Evolutionary conservation across 345 rosid genomes (phyloP).

Genomic region (Limnanthes douglasii): DNA sequence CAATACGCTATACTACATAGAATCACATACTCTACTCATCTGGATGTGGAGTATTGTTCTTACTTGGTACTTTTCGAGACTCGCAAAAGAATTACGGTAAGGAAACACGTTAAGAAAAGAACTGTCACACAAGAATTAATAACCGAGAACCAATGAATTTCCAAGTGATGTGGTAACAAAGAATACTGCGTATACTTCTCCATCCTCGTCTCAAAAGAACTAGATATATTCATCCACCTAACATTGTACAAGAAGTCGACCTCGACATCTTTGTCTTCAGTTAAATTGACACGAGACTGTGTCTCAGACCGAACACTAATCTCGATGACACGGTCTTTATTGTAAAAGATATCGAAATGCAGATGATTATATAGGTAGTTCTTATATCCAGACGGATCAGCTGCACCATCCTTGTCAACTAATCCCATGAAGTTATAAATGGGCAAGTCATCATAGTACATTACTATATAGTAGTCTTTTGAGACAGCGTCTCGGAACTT

Average conservation of each 20-base stretch:
- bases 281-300: constrained; percentile 18
- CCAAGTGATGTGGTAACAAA: constrained; percentile 33
- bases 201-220: constrained; percentile 35
- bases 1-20: too few species aligned
- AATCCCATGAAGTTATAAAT: constrained; percentile 38
- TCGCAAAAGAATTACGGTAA: constrained; percentile 43
- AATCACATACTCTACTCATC: too few species aligned
- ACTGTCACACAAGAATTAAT: constrained; percentile 44
- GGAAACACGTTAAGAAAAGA: constrained; percentile 41
- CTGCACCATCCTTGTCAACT: constrained; percentile 31
- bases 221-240: constrained; percentile 35
- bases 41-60: too few species aligned
- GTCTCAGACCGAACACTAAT: constrained; percentile 24
- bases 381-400: constrained; percentile 27
- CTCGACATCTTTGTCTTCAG: constrained; percentile 23
- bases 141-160: constrained; percentile 46
- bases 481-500: constrained; percentile 21
- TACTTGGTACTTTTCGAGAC: constrained; percentile 36
- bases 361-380: constrained; percentile 31
- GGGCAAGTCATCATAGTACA: constrained; percentile 41
- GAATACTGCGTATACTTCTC: constrained; percentile 31
- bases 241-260: constrained; percentile 34
- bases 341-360: constrained; percentile 25
- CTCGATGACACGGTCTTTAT: constrained; percentile 44
- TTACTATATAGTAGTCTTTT: constrained; percentile 38